Percentiles rank a stretch among this genome's conserved stretches.
Evolutionary conservation across 495 filamentous ascomycete species (phyloP).

Genomic region (Penicillium bialowiezense): DNA sequence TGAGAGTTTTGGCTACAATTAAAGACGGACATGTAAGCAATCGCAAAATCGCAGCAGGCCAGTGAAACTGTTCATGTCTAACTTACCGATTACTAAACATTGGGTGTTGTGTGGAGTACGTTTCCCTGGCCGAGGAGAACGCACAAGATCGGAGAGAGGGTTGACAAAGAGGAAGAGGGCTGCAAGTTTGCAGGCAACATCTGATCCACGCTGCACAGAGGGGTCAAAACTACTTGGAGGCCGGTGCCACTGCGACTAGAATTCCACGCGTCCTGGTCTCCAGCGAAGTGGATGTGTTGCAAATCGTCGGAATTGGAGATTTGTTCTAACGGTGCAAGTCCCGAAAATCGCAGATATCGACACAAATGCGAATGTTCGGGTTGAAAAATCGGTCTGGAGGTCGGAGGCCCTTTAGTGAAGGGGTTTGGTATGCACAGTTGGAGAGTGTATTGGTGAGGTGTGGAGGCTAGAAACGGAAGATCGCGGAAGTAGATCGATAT

Average conservation of each 20-base stretch:
- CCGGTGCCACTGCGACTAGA: neutral
- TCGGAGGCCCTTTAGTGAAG: neutral
- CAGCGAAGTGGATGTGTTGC: too few relatives aligned
- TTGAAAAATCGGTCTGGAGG: too few relatives aligned
- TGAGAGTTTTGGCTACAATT: slow-evolving; percentile 72
- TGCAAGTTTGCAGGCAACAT: slow-evolving; percentile 6
- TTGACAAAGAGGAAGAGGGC: neutral
- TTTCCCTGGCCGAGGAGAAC: neutral
- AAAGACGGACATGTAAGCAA: neutral
- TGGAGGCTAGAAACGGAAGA: neutral
- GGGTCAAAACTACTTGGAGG: neutral
- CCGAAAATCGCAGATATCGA: too few relatives aligned
- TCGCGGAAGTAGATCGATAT: neutral
- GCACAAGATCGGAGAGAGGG: slow-evolving; percentile 1
- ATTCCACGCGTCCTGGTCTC: neutral
- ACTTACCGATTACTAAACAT: neutral
- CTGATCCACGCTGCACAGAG: neutral
- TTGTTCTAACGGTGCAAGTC: too few relatives aligned
- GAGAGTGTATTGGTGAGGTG: neutral
- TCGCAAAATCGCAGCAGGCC: neutral
- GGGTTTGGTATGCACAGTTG: neutral
- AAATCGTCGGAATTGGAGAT: neutral
- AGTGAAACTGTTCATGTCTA: too few relatives aligned
- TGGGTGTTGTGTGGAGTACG: slow-evolving; percentile 7
- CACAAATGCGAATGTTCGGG: too few relatives aligned